Conservation (phyloP, 495 filamentous ascomycete genomes). For the Penicillium robsamsonii region DNA sequence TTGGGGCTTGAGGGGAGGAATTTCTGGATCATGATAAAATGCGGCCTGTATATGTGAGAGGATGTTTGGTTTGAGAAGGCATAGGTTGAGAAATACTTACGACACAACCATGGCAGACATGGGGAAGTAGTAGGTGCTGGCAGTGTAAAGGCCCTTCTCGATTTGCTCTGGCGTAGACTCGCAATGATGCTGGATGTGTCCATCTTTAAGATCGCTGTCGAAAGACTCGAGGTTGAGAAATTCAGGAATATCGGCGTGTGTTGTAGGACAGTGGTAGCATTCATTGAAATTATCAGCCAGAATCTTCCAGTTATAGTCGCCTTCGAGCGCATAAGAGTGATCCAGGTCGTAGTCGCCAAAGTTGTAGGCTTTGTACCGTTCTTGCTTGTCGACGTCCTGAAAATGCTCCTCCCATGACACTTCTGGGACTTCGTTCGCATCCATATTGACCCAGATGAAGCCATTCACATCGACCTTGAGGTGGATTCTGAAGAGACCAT, state of each 20-base stretch:
- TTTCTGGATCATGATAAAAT: constrained; percentile 50
- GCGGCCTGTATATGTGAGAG: constrained; percentile 28
- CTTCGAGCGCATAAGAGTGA: constrained; percentile 54
- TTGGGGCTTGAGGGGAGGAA: constrained; percentile 42
- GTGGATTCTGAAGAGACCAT: constrained; percentile 44
- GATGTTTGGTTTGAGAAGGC: neutral
- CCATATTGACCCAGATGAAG: constrained; percentile 53
- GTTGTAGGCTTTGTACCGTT: constrained; percentile 52
- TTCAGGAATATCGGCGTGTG: constrained; percentile 47
- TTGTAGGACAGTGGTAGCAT: constrained; percentile 59
- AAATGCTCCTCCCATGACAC: constrained; percentile 49
- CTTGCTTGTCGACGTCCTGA: constrained; percentile 41
- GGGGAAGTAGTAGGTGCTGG: constrained; percentile 47
- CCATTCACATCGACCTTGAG: constrained; percentile 50
- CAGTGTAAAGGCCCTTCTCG: constrained; percentile 34
- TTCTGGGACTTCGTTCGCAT: constrained; percentile 40
- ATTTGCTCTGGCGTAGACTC: constrained; percentile 40
- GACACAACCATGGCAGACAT: constrained; percentile 45
- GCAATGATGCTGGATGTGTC: constrained; percentile 45
- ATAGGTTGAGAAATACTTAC: constrained; percentile 29
- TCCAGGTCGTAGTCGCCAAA: constrained; percentile 56
- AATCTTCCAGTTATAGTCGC: constrained; percentile 54
- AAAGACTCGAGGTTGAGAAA: constrained; percentile 46
- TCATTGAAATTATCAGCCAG: constrained; percentile 66
- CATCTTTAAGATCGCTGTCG: constrained; percentile 40